Evolutionary conservation across 495 filamentous ascomycete species (phyloP).

Genomic region (Xylaria grammica): DNA sequence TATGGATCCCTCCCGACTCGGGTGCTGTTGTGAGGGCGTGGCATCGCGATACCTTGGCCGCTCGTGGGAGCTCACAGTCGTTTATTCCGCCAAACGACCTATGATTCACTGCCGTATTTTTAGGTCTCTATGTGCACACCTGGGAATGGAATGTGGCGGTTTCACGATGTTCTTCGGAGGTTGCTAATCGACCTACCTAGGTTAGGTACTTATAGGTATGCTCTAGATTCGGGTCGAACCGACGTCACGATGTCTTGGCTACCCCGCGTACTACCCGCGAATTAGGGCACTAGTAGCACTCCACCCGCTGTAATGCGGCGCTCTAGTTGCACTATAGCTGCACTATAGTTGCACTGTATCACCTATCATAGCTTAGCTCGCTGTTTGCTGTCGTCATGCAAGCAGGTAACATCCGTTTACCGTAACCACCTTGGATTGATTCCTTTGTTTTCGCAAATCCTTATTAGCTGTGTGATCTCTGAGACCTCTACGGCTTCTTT

Average conservation of each 20-base stretch:
- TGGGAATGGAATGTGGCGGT: no score
- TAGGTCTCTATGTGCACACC: no score
- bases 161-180: no score
- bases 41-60: no score
- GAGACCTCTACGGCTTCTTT: neutral
- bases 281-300: conserved; percentile 5
- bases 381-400: conserved; percentile 10
- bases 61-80: no score
- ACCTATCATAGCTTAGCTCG: neutral
- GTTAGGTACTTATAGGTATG: no score
- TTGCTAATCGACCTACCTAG: no score
- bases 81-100: no score
- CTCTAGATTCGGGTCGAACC: neutral
- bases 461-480: neutral
- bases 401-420: conserved; percentile 2
- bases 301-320: neutral
- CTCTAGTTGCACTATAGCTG: neutral
- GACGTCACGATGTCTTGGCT: conserved; percentile 14
- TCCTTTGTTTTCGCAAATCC: neutral
- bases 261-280: conserved; percentile 16
- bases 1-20: no score
- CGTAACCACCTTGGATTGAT: neutral
- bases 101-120: no score
- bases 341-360: neutral
- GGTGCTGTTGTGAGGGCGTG: no score